Conservation (phyloP, 2,329 filamentous ascomycete species). For the Pochonia chlamydosporia region DNA sequence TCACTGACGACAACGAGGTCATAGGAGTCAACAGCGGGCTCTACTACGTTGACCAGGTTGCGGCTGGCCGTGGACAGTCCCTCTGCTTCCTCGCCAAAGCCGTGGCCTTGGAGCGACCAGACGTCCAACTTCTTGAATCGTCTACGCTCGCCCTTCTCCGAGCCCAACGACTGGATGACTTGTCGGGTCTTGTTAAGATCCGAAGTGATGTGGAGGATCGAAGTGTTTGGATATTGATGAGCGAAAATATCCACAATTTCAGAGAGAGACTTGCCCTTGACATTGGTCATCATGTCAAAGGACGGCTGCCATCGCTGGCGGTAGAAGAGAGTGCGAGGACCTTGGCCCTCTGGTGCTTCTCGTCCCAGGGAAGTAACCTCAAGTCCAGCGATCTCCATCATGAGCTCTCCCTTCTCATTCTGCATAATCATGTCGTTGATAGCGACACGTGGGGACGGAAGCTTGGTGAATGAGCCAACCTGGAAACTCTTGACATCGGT, state of each 20-base stretch:
- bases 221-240: constrained; percentile 17
- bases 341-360: too few relatives aligned
- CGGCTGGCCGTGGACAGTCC: too few relatives aligned
- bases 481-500: constrained; percentile 11
- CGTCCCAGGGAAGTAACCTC: constrained; percentile 17
- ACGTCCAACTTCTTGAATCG: too few relatives aligned
- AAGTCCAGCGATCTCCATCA: constrained; percentile 17
- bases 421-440: constrained; percentile 18
- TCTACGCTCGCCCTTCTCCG: too few relatives aligned
- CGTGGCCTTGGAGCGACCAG: too few relatives aligned
- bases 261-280: constrained; percentile 10
- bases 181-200: too few relatives aligned
- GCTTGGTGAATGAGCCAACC: constrained; percentile 16
- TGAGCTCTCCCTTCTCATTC: constrained; percentile 12
- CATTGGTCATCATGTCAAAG: constrained; percentile 15
- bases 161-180: too few relatives aligned
- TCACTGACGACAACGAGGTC: too few relatives aligned
- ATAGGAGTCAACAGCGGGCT: too few relatives aligned
- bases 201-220: constrained; percentile 17
- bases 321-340: constrained; percentile 17
- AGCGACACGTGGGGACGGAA: constrained; percentile 18
- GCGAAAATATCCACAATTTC: constrained; percentile 17
- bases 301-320: constrained; percentile 17
- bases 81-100: too few relatives aligned
- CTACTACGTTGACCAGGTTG: too few relatives aligned